Base-by-base conservation (phyloP, 75 land plant species). In the Azolla pinnata region DNA sequence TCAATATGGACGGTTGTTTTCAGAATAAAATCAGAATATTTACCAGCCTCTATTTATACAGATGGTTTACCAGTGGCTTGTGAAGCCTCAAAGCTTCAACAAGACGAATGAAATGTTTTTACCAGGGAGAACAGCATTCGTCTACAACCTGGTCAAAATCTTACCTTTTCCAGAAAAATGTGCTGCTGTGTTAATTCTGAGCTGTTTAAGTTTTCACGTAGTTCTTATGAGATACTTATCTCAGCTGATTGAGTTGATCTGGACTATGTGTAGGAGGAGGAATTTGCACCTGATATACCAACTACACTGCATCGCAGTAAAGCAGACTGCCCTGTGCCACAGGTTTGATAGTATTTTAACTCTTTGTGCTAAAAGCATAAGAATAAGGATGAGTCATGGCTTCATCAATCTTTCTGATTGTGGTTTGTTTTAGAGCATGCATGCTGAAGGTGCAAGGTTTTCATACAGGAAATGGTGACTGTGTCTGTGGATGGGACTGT, bases 41-140 rank as follows among this genome's bases (percentile, higher is more conserved):
- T 38, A 14, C 14, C 14, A 38, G 42, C 14, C 14, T 4, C 29
- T 56, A 14, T 56, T 28, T 46, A 18, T 61, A 50, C 84, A 95
- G 99, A 68, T 85, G 18, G 77, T 95, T 26, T 86, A 86, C 55
- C 87, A 89, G 56, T 95, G 97, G 85, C 81, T 78, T 18, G 81
- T 90, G 56, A 95, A 95, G 63, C 99, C 99, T n/a, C 91, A 85
- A 61, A 81, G 75, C 27, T 56, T 61, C 12, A 74, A 72, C 53
- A 89, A 86, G 66, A 65, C 83, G 23, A 95, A 86, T 77, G 96
- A 90, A 62, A 88, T 90, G 99, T 95, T 95, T 59, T 85, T 90
- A 29, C 99, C 97, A 42, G 99, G 96, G 4, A 73, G 97, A 31
- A 95, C 83, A 76, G 74, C 88, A 30, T 95, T 83, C 74, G 78